These are phyloP conservation scores for Fomitiporia mediterranea DNA, from an alignment of 1,284 basidiomycete genomes.

Conservation along the genomic window DNA sequence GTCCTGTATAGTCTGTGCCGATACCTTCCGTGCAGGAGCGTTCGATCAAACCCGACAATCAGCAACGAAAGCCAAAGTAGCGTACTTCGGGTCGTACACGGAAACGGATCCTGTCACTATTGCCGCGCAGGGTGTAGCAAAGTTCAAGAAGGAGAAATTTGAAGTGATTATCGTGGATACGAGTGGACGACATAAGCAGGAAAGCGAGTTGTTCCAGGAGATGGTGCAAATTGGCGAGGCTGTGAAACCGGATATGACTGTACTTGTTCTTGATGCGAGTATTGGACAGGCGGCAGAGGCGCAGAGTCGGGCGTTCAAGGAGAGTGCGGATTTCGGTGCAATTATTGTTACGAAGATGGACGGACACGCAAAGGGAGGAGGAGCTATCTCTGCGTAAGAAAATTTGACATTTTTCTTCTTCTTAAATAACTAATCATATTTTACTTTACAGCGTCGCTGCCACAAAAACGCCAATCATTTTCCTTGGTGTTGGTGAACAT, in stretches of 20 bases:
- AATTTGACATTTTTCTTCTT: slow-evolving; percentile 23
- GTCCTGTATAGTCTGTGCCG: slow-evolving; percentile 97
- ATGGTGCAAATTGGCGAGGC: slow-evolving; percentile 96
- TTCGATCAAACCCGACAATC: slow-evolving; percentile 97
- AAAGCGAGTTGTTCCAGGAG: slow-evolving; percentile 94
- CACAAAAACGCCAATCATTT: slow-evolving; percentile 97
- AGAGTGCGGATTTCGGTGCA: slow-evolving; percentile 95
- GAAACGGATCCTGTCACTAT: slow-evolving; percentile 98
- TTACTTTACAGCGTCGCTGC: slow-evolving; percentile 77
- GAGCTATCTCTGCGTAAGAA: slow-evolving; percentile 97
- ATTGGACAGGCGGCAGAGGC: slow-evolving; percentile 97
- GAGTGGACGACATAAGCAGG: slow-evolving; percentile 95
- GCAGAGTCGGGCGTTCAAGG: slow-evolving; percentile 96
- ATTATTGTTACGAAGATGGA: slow-evolving; percentile 99
- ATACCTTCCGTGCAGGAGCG: slow-evolving; percentile 98
- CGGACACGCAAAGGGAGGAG: slow-evolving; percentile 98
- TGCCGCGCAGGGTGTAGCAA: slow-evolving; percentile 89
- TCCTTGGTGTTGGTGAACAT: slow-evolving; percentile 97
- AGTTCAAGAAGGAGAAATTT: slow-evolving; percentile 97
- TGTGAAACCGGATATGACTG: slow-evolving; percentile 91
- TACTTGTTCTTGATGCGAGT: slow-evolving; percentile 85
- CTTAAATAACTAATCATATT: slow-evolving; percentile 19
- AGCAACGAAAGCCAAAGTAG: slow-evolving; percentile 97
- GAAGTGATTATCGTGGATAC: slow-evolving; percentile 99
- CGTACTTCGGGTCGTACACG: slow-evolving; percentile 98